A percentile compares a stretch with the other conserved stretches of the same genome.
These are phyloP conservation scores for Phialocephala subalpina DNA, from an alignment of 2,329 filamentous ascomycete species.

Conservation along the genomic window DNA sequence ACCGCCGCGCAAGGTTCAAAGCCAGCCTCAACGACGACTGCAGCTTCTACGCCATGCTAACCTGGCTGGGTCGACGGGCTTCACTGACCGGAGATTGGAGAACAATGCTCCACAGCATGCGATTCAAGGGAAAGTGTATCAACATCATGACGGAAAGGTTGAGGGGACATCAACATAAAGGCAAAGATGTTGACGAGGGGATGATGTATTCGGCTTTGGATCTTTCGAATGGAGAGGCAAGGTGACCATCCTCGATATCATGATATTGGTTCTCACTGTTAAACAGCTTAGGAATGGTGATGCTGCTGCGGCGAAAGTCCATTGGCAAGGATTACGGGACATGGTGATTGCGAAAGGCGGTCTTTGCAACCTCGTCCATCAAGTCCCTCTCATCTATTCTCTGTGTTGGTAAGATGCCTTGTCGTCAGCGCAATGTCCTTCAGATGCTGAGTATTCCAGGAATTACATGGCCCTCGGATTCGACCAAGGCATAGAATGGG, in stretches of 20 bases:
- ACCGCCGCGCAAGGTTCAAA: conserved; percentile 6
- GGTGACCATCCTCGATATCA: neutral
- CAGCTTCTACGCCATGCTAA: conserved; percentile 12
- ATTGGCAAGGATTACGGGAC: conserved; percentile 1
- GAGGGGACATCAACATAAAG: neutral
- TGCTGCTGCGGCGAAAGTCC: neutral
- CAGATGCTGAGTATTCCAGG: neutral
- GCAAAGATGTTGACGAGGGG: conserved; percentile 1
- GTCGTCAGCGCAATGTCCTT: neutral
- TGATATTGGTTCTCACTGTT: neutral
- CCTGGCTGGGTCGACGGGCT: neutral
- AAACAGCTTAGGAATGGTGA: neutral
- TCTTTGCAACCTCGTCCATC: conserved; percentile 3
- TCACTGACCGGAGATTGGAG: neutral
- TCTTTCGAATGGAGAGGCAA: conserved; percentile 4
- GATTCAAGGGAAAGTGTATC: conserved; percentile 1
- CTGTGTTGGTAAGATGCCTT: neutral
- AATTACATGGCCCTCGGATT: conserved; percentile 11
- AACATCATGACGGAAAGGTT: conserved; percentile 1
- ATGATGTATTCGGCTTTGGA: conserved; percentile 5
- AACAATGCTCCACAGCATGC: neutral
- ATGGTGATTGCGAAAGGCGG: conserved; percentile 4
- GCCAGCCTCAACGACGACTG: conserved; percentile 9
- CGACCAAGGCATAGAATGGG: conserved; percentile 12
- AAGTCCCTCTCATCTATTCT: conserved; percentile 12